phyloP scores from a whole-genome alignment of 768 basidiomycete genomes.

The Xerocomus spinulosus region DNA sequence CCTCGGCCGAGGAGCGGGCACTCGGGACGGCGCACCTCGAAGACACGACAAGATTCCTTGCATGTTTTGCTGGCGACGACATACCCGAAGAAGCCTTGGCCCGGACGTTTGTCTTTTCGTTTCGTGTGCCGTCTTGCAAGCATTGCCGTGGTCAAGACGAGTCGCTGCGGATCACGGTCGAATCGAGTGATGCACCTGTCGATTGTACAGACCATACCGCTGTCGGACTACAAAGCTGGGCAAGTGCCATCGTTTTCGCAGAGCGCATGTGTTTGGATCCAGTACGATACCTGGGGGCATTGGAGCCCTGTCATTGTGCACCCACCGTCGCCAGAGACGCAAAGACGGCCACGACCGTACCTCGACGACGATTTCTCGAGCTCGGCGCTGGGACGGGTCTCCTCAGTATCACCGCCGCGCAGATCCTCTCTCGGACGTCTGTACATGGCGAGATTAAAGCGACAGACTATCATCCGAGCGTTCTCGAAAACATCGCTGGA shows the following conservation, averaged over 20 bases:
- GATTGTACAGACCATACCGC: slow-evolving; percentile 65
- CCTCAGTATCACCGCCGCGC: slow-evolving; percentile 65
- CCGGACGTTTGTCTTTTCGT: slow-evolving; percentile 50
- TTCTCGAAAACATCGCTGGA: slow-evolving; percentile 57
- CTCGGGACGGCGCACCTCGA: slow-evolving; percentile 46
- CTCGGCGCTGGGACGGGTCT: slow-evolving; percentile 85
- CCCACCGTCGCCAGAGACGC: not conserved
- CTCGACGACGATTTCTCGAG: slow-evolving; percentile 53
- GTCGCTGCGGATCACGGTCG: slow-evolving; percentile 35
- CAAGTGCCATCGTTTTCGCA: slow-evolving; percentile 67
- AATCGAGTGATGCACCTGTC: slow-evolving; percentile 69
- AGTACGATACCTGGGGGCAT: slow-evolving; percentile 32
- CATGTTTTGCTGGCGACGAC: slow-evolving; percentile 42
- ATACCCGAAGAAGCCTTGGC: slow-evolving; percentile 42
- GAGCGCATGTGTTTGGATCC: slow-evolving; percentile 54
- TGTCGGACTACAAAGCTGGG: slow-evolving; percentile 85
- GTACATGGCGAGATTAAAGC: slow-evolving; percentile 43
- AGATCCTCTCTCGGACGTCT: slow-evolving; percentile 33
- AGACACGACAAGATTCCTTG: slow-evolving; percentile 54
- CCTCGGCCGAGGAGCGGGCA: slow-evolving; percentile 34
- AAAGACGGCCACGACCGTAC: not conserved
- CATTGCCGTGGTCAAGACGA: not conserved
- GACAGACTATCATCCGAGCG: slow-evolving; percentile 77
- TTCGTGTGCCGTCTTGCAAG: slow-evolving; percentile 12
- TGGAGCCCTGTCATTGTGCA: slow-evolving; percentile 1